Base-by-base conservation (phyloP, 345 rosid genomes). In the Clausena lansium region DNA sequence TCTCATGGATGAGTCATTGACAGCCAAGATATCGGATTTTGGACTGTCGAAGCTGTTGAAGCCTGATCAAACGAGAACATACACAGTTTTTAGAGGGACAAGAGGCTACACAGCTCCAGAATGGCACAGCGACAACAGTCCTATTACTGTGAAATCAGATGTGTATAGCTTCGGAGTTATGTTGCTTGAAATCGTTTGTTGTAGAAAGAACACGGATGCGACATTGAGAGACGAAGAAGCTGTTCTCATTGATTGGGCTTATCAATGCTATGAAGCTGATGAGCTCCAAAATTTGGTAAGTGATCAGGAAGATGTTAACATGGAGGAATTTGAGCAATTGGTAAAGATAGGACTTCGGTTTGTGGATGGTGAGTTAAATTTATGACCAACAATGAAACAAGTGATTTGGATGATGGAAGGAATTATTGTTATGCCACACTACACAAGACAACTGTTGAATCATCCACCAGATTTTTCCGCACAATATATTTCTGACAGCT, bases 51-150 rank as follows among this genome's bases (percentile, higher is more conserved):
- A 73, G 73, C 61, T 79, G 1, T 27, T 66, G 41, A 73, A 65
- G 63, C 81, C 73, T 20, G 67, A 79, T 68, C 77, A 78, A 66
- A 72, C 67, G 0, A 78, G 73, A 55, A 78, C 76, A 19, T 78
- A 25, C 67, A 65, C 59, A 19, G 8, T 6, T 8, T 13, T 19
- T 20, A 72, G 71, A 63, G 81, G 65, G 36, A 78, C 81, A 25
- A 41, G 14, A 41, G 47, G 47, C 0, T 41, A 41, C 4, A 9
- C 20, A 15, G 64, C 80, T 22, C 80, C 71, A 9, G 63, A 77
- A 36, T 64, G 76, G 81, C 71, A 52, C 39, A 63, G 65, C 6
- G 50, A 36, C 22, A 36, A 52, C 41, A 25, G 8, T 9, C 71
- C 76, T 2, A 28, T 78, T 7, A 63, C 76, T 52, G 60, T 59